Base-by-base conservation (phyloP, 1,284 basidiomycete genomes). In the Coniferiporia weirii region DNA sequence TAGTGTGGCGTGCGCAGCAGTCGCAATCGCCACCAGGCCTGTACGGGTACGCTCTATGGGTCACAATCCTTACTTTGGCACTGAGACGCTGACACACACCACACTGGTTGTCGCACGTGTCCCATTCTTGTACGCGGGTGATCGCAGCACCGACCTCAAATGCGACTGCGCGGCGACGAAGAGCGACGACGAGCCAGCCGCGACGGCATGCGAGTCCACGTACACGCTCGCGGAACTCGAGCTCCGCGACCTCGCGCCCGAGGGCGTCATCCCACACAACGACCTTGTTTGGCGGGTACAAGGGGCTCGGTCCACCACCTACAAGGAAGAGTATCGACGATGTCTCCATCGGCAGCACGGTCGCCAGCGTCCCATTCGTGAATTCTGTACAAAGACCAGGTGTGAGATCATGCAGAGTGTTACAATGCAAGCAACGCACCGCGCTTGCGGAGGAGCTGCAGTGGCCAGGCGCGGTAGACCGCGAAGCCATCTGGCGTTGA, bases 271-370 rank as follows among this genome's bases (percentile, higher is more conserved):
- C 89, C 87, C 91, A 97, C 50, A 98, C 72, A 58, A 97, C 80
- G 50, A 95, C 91, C 76, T 97, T 98, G 76, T 98, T 98, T 27
- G 91, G 92, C 32, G 95, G 87, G 72, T 94, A 98, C 5, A 92
- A 79, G n/a, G 95, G 95, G 68, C 89, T 89, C 53, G 85, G 78
- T 34, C 94, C 93, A 52, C 95, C 95, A 51, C 95, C 95, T 64
- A 96, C 80, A 44, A 98, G 83, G 69, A 95, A 94, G 49, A 97
- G 75, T 35, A 98, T 76, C 60, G 93, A 94, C 3, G 93, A 89
- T 20, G 85, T 80, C 66, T 95, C 92, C 56, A 94, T 75, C 1
- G 93, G 91, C 3, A 92, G 79, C 2, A 86, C 91, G 45, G 84
- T 78, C 15, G 86, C 77, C 3, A 98, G 78, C 0, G 92, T 94